Evolutionary conservation across 2,329 filamentous ascomycete genomes (phyloP), one percentile per base, ranked within the genome.

Genomic region (Dendryphion nanum): DNA sequence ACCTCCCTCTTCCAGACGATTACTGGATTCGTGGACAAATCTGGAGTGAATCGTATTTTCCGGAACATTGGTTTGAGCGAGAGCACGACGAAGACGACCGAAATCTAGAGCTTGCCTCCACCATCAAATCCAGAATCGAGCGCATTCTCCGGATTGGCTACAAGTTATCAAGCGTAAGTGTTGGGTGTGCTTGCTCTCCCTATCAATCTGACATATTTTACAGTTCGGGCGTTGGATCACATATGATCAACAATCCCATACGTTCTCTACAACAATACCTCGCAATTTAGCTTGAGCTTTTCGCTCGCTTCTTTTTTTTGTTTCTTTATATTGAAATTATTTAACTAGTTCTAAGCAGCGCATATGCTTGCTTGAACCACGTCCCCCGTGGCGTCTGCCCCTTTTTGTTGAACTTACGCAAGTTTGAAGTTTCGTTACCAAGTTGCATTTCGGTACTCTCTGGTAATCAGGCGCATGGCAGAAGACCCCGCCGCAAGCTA

Each of bases 11-110:
- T 0, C 82, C 83, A 0, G 85, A 89, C 33, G 85, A 89, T 43
- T 86, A 79, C 47, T 72, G 77, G 0, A 73, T 87, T 38, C 72
- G 82, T 1, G 85, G 85, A 0, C 66, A 86, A 2, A 58, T 81
- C 2, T 86, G 80, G 69, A 69, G 74, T 0, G 71, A 79, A 2
- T 68, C 70, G 8, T 83, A 83, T 39, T 82, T 78, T 37, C 81
- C 82, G 0, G 39, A 61, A 0, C 65, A 71, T 1, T 86, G 78
- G 77, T 86, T 86, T 51, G 71, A 73, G 6, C 72, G 75, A 1
- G 74, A 75, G 41, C 71, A 81, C 4, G 82, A 86, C 18, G 82
- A 86, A n/a, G 80, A 84, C 8, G 82, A 86, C 43, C 76, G 81
- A 29, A 75, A 75, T 13, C 76, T 86, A 31, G 83, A 86, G 51